Evolutionary conservation across 441 rosid species (phyloP), one percentile per base, ranked within the genome.

Genomic region (Raphanus hybrid): DNA sequence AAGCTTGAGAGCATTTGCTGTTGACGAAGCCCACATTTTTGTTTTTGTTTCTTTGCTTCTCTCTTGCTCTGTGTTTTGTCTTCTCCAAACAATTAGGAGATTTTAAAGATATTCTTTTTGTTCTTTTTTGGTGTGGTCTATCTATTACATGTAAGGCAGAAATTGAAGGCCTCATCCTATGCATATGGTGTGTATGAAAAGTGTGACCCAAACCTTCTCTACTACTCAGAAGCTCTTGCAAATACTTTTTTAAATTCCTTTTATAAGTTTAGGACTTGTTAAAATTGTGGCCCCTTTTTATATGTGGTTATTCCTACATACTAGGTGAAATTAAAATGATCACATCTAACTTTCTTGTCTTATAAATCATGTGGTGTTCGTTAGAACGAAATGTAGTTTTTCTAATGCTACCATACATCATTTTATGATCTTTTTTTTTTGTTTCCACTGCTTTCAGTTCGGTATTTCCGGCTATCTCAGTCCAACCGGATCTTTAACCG

Each of bases 21-120:
- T 90, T 61, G 97, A 96, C 67, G 97, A 92, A 84, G 92, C 97
- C 97, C 97, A 93, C 82, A 92, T 92, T 67, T 65, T 67, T 10
- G 2, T 48, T 43, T 32, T 12, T 48, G 55, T 41, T 12, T 35
- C 23, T 10, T 71, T 18, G n/a, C 43, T 32, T 55, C 3, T n/a
- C 32, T 8, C 79, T 58, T 64, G 6, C 50, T 80, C 79, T 77
- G 60, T 74, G 48, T 60, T 73, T 52, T 69, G 65, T 62, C 58
- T 55, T 26, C 70, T 10, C 62, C 70, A 11, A 61, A 54, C 5
- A 54, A 34, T 16, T 32, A 37, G 64, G 54, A 61, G 59, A 23
- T 60, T 10, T 12, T 39, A 35, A 16, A 35, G 52, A 59, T 59
- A 59, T 23, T 45, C n/a, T 39, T 64, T 41, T 0, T 65, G 35